Evolutionary conservation across 352 stramenopile species (phyloP), one percentile per base, ranked within the genome.

Genomic region (Pilasporangium apinafurcum): DNA sequence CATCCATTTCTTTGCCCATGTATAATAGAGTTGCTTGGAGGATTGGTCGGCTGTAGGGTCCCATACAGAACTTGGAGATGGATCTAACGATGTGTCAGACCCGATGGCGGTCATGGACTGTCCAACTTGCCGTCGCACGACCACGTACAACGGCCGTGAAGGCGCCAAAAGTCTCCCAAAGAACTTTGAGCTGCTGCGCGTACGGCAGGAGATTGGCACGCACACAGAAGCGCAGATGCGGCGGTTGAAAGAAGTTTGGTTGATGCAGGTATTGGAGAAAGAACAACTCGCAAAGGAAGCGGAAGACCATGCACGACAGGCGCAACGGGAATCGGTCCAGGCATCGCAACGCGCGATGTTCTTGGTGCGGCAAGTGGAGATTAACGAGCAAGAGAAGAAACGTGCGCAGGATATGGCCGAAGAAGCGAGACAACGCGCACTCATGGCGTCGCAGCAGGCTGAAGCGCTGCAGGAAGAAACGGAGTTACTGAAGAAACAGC

Each of bases 361-460:
- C 31, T 56, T 92, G 24, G 67, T 71, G 20, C 76, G 81, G 29
- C 80, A 92, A 48, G 80, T 92, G 45, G 68, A 84, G 39, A 85
- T 89, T 46, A 92, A 90, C 44, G 76, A 89, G 44, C 75, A 89
- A 37, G 80, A 90, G 59, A 89, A 89, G 56, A 67, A 68, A 20
- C 54, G 62, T 12, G 80, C 80, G 0, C 74, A 90, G 37, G 63
- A 88, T 39, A 51, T 83, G 30, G 77, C 80, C 0, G 62, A 88
- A 34, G 73, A 86, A n/a, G 77, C 77, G 8, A 44, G 74, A 25
- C 65, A 74, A 26, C 57, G 65, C 12, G 80, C 80, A 10, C 42
- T 86, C 1, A 48, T 73, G 18, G 77, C 79, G 3, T 86, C 70
- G 0, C 63, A 86, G 45, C 76, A 83, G 32, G 80, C 80, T 1